Base-by-base conservation (phyloP, 139 green algal genomes). In the Chlamydomonas schloesseri region DNA sequence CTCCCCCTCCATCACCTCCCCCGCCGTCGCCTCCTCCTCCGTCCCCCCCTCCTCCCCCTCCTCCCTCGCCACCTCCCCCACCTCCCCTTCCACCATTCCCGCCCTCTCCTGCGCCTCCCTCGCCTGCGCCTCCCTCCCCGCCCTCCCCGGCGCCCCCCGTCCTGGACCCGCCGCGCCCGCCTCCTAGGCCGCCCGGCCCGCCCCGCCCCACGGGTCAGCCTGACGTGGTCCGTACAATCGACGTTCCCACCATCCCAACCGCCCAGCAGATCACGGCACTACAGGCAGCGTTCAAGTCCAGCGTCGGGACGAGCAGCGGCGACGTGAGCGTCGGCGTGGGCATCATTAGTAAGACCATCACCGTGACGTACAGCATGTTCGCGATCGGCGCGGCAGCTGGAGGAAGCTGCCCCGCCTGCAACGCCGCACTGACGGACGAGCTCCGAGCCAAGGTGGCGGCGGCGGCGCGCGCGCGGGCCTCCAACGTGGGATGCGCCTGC, bases 261-360 rank as follows among this genome's bases (percentile, higher is more conserved):
- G 11, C n/a, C 2, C 60, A 83, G 64, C 78, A 84, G 64, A 18
- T 84, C 13, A 46, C 64, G 29, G 78, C 78, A n/a, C 78, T 84
- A 0, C 21, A 68, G n/a, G 8, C 64, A 1, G 23, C 69, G 18
- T 10, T 73, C 60, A 17, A 33, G 17, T 24, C 31, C 31, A 23
- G 33, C 50, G 73, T 23, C 76, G 64, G 14, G 42, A 50, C 42
- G 42, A 50, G 42, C 24, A 58, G 36, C 75, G 34, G 37, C 46
- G 20, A 62, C 2, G n/a, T 67, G 11, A 53, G 64, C 1, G 42
- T 75, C 17, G 33, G 28, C 46, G 15, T 84, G 21, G 29, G 64
- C 8, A 33, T 84, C n/a, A 15, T 74, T 23, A 14, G 64, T 17
- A 74, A 84, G 78, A 65, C 46, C 15, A 67, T 84, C 29, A 67